These are phyloP conservation scores for Juglanconis juglandina DNA, from an alignment of 2,329 filamentous ascomycete species.

Conservation along the genomic window DNA sequence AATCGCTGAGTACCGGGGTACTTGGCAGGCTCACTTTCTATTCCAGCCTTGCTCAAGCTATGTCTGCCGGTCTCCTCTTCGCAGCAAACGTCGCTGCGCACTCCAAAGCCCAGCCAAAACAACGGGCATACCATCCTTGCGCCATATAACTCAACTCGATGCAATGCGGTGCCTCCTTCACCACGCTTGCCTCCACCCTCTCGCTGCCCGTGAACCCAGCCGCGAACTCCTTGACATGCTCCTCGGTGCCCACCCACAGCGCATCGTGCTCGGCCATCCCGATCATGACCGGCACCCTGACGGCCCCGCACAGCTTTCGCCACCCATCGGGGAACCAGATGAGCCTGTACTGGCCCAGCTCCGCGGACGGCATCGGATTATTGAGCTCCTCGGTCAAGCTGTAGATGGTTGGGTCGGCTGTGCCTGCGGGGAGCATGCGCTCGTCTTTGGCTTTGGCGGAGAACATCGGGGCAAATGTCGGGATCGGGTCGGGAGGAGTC, in stretches of 20 bases:
- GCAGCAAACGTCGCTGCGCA: constrained; percentile 1
- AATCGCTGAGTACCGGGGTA: too few relatives aligned
- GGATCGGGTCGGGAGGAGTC: not conserved
- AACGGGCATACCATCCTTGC: constrained; percentile 11
- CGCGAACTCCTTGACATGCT: constrained; percentile 18
- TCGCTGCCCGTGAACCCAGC: constrained; percentile 17
- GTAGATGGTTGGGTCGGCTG: constrained; percentile 18
- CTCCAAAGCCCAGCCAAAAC: constrained; percentile 13
- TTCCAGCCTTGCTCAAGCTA: not conserved
- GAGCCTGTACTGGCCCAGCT: constrained; percentile 11
- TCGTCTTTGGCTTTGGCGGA: constrained; percentile 17
- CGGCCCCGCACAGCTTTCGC: constrained; percentile 2
- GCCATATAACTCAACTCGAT: constrained; percentile 15
- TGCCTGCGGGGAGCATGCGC: constrained; percentile 18
- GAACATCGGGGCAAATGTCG: not conserved
- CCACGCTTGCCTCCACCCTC: constrained; percentile 18
- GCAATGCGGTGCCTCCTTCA: constrained; percentile 12
- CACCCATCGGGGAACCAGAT: constrained; percentile 10
- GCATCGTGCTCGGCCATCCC: constrained; percentile 21
- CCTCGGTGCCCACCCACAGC: constrained; percentile 18
- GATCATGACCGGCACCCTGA: constrained; percentile 21
- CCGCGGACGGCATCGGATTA: constrained; percentile 15
- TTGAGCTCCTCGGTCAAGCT: constrained; percentile 17
- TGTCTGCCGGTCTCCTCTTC: not conserved
- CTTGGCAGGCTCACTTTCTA: not conserved